A percentile compares a stretch with the other conserved stretches of the same genome.
Evolutionary conservation across 2,329 filamentous ascomycete species (phyloP).

Genomic region (Stachybotrys elegans): DNA sequence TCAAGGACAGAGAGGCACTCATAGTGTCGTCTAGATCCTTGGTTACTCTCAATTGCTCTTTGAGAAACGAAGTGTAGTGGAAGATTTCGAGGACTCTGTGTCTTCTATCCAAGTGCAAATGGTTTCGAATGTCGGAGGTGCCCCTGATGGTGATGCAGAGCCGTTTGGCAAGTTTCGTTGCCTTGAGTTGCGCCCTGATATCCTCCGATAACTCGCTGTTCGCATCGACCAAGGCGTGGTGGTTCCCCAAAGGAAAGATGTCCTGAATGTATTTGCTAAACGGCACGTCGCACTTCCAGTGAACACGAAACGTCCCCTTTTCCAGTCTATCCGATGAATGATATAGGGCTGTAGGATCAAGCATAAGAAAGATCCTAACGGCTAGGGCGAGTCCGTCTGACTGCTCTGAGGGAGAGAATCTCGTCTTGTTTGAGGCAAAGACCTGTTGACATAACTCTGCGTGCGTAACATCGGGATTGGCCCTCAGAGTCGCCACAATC

Average conservation of each 20-base stretch:
- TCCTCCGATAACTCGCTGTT: neutral
- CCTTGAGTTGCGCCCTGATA: conserved; percentile 2
- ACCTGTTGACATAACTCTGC: neutral
- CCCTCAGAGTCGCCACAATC: conserved; percentile 1
- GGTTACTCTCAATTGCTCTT: conserved; percentile 9
- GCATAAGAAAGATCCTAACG: neutral
- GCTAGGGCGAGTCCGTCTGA: neutral
- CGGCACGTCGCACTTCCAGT: neutral
- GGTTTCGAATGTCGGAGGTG: conserved; percentile 9
- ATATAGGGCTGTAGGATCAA: neutral
- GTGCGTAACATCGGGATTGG: conserved; percentile 4
- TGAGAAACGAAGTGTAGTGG: conserved; percentile 9
- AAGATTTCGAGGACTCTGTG: conserved; percentile 7
- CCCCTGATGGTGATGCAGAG: conserved; percentile 4
- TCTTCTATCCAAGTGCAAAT: conserved; percentile 7
- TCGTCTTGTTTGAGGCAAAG: neutral
- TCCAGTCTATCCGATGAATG: neutral
- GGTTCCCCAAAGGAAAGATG: neutral
- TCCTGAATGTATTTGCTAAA: conserved; percentile 1
- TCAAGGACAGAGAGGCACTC: neutral
- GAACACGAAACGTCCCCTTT: neutral
- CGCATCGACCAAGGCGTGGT: neutral
- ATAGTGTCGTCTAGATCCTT: conserved; percentile 2
- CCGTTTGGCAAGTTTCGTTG: conserved; percentile 3
- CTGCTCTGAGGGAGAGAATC: neutral